These are phyloP conservation scores for Candida argentea DNA, from an alignment of 805 yeast genomes.

Conservation along the genomic window DNA sequence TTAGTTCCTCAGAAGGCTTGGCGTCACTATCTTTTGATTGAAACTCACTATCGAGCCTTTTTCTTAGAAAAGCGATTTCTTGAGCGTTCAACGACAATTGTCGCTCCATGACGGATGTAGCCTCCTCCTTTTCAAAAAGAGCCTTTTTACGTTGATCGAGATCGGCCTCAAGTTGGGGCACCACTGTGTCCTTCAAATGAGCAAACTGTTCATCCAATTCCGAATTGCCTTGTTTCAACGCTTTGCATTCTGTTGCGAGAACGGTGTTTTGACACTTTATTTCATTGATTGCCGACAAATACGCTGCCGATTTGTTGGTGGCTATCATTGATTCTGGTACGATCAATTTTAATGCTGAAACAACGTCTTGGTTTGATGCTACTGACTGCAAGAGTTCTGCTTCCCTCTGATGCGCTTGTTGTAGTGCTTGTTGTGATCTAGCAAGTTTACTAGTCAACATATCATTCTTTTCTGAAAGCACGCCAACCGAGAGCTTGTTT, in stretches of 20 bases:
- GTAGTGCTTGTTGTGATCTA: slow-evolving; percentile 31
- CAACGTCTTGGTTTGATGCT: slow-evolving; percentile 35
- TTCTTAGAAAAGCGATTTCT: slow-evolving; percentile 49
- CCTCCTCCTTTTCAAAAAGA: slow-evolving; percentile 7
- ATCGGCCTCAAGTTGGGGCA: slow-evolving; percentile 7
- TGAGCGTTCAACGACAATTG: slow-evolving; percentile 43
- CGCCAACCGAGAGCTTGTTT: slow-evolving; percentile 37
- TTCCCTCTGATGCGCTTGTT: slow-evolving; percentile 37
- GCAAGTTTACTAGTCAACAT: slow-evolving; percentile 29
- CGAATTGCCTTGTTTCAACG: slow-evolving; percentile 9
- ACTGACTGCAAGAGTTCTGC: slow-evolving; percentile 39
- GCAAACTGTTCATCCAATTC: slow-evolving; percentile 8
- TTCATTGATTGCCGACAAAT: slow-evolving; percentile 27
- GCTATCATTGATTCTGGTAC: slow-evolving; percentile 7
- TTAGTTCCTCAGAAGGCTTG: slow-evolving; percentile 26
- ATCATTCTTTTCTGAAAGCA: slow-evolving; percentile 46
- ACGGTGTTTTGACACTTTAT: slow-evolving; percentile 20
- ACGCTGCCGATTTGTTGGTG: slow-evolving; percentile 9
- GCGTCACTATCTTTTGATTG: slow-evolving; percentile 10
- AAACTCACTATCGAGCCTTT: slow-evolving; percentile 30
- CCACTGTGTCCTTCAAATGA: slow-evolving; percentile 3
- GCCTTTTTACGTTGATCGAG: slow-evolving; percentile 7
- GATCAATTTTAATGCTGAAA: slow-evolving; percentile 31
- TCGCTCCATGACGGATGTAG: slow-evolving; percentile 33
- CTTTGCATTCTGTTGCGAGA: slow-evolving; percentile 27